Percentiles rank a stretch among this genome's conserved stretches.
phyloP scores from a whole-genome alignment of 192 early-diverging fungal genomes.

The Podila epigama region DNA sequence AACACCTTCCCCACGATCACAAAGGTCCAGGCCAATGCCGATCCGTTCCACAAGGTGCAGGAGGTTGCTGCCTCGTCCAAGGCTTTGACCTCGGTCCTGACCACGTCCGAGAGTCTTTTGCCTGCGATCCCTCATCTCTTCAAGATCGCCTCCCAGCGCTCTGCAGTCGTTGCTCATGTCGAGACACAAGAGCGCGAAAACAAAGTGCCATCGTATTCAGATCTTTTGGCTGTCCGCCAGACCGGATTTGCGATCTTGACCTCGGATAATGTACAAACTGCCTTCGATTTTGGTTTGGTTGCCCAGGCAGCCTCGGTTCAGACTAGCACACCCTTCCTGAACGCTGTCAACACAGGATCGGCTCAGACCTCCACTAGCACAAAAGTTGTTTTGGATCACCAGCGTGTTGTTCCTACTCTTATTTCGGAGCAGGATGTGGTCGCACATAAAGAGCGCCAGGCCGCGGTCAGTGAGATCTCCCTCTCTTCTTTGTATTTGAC shows the following conservation, averaged over 20 bases:
- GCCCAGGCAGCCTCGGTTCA: slow-evolving; percentile 76
- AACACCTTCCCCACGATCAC: slow-evolving; percentile 38
- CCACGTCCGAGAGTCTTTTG: slow-evolving; percentile 48
- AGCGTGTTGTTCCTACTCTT: slow-evolving; percentile 35
- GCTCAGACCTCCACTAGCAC: background rate
- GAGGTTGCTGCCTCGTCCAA: slow-evolving; percentile 23
- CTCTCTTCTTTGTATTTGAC: slow-evolving; percentile 39
- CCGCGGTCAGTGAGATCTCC: slow-evolving; percentile 45
- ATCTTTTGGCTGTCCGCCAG: slow-evolving; percentile 77
- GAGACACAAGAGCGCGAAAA: slow-evolving; percentile 55
- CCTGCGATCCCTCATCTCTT: slow-evolving; percentile 64
- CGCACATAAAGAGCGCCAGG: slow-evolving; percentile 41
- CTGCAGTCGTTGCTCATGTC: slow-evolving; percentile 64
- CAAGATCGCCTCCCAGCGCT: slow-evolving; percentile 53
- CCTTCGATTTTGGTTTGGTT: slow-evolving; percentile 82
- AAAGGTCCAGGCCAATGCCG: slow-evolving; percentile 41
- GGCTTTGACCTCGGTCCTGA: slow-evolving; percentile 36
- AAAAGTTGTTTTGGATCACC: slow-evolving; percentile 29
- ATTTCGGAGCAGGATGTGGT: slow-evolving; percentile 54
- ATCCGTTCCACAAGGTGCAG: slow-evolving; percentile 39
- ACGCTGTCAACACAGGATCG: slow-evolving; percentile 60
- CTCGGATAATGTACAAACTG: slow-evolving; percentile 79
- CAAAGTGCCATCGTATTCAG: slow-evolving; percentile 49
- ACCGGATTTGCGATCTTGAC: slow-evolving; percentile 81
- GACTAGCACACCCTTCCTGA: slow-evolving; percentile 66